phyloP scores from a whole-genome alignment of 2,329 filamentous ascomycete genomes.

The Epichloe bromicola region DNA sequence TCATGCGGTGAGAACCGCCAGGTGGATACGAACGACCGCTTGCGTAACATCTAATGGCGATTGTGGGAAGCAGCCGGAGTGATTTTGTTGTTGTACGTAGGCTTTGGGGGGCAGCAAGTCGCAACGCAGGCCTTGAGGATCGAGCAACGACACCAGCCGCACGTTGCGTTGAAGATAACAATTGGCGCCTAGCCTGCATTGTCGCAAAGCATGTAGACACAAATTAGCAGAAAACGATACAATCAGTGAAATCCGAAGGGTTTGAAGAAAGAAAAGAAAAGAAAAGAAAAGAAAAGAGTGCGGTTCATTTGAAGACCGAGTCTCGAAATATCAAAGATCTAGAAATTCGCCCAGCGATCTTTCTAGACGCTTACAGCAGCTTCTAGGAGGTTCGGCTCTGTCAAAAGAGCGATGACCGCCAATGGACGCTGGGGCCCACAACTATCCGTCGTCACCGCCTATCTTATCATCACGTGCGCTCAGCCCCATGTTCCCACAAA shows the following conservation, averaged over 20 bases:
- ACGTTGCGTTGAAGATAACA: slow-evolving; percentile 25
- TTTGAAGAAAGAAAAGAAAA: slow-evolving; percentile 3
- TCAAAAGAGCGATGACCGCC: too few relatives aligned
- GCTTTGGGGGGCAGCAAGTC: slow-evolving; percentile 12
- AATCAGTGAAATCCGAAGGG: not conserved
- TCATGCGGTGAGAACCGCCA: slow-evolving; percentile 88
- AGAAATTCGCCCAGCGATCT: not conserved
- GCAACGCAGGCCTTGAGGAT: slow-evolving; percentile 16
- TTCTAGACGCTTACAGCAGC: slow-evolving; percentile 16
- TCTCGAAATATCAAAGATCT: slow-evolving; percentile 9
- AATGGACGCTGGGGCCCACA: not conserved
- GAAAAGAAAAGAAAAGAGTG: not conserved
- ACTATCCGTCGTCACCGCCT: slow-evolving; percentile 1
- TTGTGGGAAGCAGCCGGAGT: slow-evolving; percentile 24
- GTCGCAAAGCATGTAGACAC: slow-evolving; percentile 5
- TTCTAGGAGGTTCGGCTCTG: slow-evolving; percentile 28
- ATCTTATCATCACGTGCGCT: slow-evolving; percentile 26
- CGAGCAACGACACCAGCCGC: slow-evolving; percentile 20
- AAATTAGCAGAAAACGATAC: not conserved
- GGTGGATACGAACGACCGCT: slow-evolving; percentile 74
- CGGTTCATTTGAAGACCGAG: not conserved
- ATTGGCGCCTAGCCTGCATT: slow-evolving; percentile 30
- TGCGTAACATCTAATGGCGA: slow-evolving; percentile 41
- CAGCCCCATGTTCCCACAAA: slow-evolving; percentile 18
- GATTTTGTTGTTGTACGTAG: slow-evolving; percentile 9